Conservation (phyloP, 148 eudicot genomes). For the Vaccinium myrtillus region DNA sequence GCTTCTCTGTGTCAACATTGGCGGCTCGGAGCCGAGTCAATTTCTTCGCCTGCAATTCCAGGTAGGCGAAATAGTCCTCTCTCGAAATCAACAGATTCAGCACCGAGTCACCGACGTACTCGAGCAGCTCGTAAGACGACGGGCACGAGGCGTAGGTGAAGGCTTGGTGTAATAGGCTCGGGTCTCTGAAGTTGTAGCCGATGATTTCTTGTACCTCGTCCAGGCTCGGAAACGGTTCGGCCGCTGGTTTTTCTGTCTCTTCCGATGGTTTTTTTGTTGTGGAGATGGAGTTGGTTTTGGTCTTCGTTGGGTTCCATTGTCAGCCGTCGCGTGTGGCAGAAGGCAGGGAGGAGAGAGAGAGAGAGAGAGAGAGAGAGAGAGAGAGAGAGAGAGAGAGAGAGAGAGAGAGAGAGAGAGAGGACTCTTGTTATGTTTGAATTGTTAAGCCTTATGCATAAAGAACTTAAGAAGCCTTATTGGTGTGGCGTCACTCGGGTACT, state of each 20-base stretch:
- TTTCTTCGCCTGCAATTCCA: conserved; percentile 32
- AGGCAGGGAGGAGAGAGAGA: too few species aligned
- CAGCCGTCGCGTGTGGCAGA: too few species aligned
- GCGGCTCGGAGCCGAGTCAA: conserved; percentile 44
- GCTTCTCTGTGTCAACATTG: conserved; percentile 55
- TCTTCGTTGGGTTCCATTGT: too few species aligned
- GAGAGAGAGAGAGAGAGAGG: too few species aligned
- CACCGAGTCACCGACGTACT: conserved; percentile 48
- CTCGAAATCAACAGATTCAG: conserved; percentile 33
- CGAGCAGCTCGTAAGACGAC: conserved; percentile 41
- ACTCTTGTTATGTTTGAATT: too few species aligned
- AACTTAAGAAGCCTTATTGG: too few species aligned
- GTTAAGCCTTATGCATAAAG: too few species aligned
- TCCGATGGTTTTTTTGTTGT: not conserved
- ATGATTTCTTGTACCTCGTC: conserved; percentile 22
- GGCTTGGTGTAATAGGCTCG: conserved; percentile 36
- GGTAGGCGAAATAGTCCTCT: conserved; percentile 31
- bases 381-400: too few species aligned
- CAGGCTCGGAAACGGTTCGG: not conserved
- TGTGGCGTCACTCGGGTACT: too few species aligned
- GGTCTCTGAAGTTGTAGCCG: conserved; percentile 36
- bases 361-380: too few species aligned
- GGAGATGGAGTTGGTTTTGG: too few species aligned
- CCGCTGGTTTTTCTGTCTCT: not conserved
- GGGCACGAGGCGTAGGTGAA: conserved; percentile 36